phyloP scores from a whole-genome alignment of 768 basidiomycete genomes.

The Boletellus ananas region DNA sequence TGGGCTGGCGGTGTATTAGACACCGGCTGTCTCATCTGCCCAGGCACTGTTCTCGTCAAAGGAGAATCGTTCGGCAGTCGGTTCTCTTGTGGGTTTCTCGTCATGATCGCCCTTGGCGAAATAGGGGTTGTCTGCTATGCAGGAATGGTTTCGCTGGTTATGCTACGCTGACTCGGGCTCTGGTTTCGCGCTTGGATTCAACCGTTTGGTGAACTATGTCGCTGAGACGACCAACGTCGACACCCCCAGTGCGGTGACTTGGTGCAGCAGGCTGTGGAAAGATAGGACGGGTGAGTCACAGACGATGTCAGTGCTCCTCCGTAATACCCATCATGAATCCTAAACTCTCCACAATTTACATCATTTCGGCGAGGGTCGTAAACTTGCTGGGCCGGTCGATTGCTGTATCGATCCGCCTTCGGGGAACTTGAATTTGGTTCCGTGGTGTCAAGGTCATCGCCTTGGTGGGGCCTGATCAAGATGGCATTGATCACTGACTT shows the following conservation, averaged over 20 bases:
- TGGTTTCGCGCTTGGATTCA: constrained; percentile 49
- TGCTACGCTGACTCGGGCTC: constrained; percentile 63
- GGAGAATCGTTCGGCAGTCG: constrained; percentile 51
- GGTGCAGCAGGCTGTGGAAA: constrained; percentile 39
- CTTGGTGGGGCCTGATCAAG: constrained; percentile 37
- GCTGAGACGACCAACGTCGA: constrained; percentile 62
- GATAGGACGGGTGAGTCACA: constrained; percentile 54
- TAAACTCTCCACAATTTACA: constrained; percentile 46
- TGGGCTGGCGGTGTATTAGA: constrained; percentile 50
- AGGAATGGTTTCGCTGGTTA: constrained; percentile 58
- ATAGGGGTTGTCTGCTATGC: constrained; percentile 47
- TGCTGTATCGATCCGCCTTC: constrained; percentile 43
- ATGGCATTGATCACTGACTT: constrained; percentile 47
- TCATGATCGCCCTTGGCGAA: constrained; percentile 47
- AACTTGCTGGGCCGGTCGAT: background rate
- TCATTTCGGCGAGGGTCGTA: constrained; percentile 45
- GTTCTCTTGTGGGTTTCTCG: constrained; percentile 52
- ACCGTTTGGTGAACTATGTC: too few species aligned
- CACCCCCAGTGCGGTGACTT: constrained; percentile 52
- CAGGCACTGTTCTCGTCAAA: constrained; percentile 53
- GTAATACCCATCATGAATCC: constrained; percentile 1
- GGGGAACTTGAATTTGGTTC: constrained; percentile 55
- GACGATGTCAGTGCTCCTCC: background rate
- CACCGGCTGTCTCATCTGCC: constrained; percentile 52
- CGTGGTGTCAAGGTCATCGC: constrained; percentile 45